Percentiles rank a stretch among this genome's conserved stretches.
Conservation (phyloP, 495 filamentous ascomycete genomes). For the Penicillium maclennaniae region DNA sequence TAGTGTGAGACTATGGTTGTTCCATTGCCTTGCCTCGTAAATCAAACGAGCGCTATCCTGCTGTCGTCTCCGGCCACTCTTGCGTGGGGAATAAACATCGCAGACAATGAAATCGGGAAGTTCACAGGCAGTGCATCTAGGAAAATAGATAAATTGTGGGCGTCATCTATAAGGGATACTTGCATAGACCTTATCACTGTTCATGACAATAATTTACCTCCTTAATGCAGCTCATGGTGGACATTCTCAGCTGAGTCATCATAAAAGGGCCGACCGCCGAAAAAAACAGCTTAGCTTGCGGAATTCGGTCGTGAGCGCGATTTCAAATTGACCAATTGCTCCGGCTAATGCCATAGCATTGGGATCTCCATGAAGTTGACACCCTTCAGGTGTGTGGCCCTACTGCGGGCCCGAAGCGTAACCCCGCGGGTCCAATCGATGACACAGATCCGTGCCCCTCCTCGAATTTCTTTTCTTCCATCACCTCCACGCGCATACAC, state of each 20-base stretch:
- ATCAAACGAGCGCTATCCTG: too few species aligned
- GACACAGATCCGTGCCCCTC: constrained; percentile 34
- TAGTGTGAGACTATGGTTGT: too few species aligned
- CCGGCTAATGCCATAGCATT: constrained; percentile 22
- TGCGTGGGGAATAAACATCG: too few species aligned
- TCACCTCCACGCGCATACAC: constrained; percentile 30
- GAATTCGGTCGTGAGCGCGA: constrained; percentile 1
- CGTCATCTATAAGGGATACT: too few species aligned
- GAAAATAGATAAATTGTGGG: too few species aligned
- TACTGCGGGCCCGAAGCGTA: constrained; percentile 32
- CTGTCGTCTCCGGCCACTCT: too few species aligned
- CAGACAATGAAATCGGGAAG: too few species aligned
- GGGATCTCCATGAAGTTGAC: constrained; percentile 32
- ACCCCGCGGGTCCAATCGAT: constrained; percentile 35
- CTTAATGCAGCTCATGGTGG: background rate
- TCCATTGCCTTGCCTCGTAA: too few species aligned
- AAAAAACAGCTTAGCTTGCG: constrained; percentile 1
- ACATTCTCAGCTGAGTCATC: constrained; percentile 14
- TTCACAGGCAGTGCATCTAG: too few species aligned
- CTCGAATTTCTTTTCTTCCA: constrained; percentile 33
- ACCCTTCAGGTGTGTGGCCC: constrained; percentile 23
- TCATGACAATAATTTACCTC: too few species aligned
- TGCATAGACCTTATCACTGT: too few species aligned
- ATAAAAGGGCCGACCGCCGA: constrained; percentile 7
- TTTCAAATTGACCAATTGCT: constrained; percentile 5